Evolutionary conservation across 2,329 filamentous ascomycete genomes (phyloP).

Genomic region (Fusarium luffae): DNA sequence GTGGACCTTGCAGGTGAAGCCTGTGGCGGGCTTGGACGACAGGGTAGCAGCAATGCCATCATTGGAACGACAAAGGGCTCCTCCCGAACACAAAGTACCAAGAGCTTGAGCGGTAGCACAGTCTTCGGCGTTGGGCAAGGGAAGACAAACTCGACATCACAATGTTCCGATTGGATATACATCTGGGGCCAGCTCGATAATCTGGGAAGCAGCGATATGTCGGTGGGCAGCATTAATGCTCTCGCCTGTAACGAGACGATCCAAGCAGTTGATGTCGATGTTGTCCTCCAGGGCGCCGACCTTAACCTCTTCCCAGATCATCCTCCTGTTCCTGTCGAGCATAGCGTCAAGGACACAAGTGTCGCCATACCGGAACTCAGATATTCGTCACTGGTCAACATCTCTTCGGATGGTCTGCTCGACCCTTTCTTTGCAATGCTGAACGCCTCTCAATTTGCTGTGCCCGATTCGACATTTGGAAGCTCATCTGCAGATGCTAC

Average conservation of each 20-base stretch:
- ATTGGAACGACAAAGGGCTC: conserved; percentile 26
- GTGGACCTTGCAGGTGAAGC: conserved; percentile 40
- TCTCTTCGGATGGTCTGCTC: conserved; percentile 44
- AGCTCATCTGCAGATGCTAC: conserved; percentile 22
- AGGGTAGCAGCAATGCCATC: conserved; percentile 30
- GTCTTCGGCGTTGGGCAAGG: conserved; percentile 37
- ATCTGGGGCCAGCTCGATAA: conserved; percentile 50
- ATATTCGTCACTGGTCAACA: conserved; percentile 47
- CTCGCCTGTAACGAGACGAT: conserved; percentile 55
- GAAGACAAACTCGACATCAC: conserved; percentile 37
- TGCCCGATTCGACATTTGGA: conserved; percentile 44
- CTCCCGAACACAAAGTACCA: background rate
- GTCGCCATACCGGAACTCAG: conserved; percentile 43
- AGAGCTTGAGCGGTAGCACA: background rate
- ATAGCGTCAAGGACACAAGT: conserved; percentile 29
- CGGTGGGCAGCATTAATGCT: conserved; percentile 48
- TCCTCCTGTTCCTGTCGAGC: conserved; percentile 46
- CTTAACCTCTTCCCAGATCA: conserved; percentile 46
- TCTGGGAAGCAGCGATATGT: conserved; percentile 38
- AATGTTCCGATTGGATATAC: conserved; percentile 51
- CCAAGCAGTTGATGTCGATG: conserved; percentile 45
- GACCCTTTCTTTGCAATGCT: conserved; percentile 53
- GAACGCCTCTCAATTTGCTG: conserved; percentile 49
- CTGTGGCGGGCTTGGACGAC: conserved; percentile 23
- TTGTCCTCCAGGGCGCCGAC: conserved; percentile 38